Evolutionary conservation across 768 basidiomycete species (phyloP), one percentile per base, ranked within the genome.

Genomic region (Hebeloma cylindrosporum): DNA sequence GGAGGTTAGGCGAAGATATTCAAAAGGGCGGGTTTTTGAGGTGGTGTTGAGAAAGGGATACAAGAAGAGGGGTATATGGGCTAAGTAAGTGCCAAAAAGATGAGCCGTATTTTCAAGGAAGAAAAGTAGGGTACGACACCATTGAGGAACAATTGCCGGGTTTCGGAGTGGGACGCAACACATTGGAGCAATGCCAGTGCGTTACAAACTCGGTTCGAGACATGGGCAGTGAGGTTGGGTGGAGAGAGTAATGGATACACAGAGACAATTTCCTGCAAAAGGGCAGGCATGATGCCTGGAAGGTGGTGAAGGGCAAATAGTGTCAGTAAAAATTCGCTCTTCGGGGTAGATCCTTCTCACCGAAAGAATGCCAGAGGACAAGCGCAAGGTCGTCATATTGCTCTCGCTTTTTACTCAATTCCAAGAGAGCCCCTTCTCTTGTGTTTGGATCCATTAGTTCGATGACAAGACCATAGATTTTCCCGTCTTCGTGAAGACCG

Each of bases 41-140:
- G 93, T 99, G 5, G 95, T 99, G 67, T 99, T 99, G 57, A 99
- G 75, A 72, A 99, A 99, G 14, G 95, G 95, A 68, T 99, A 99
- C 57, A 99, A 76, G 72, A 99, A 98, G 49, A 99, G 80, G 29
- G 95, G 95, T 62, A 99, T 93, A 67, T 98, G 96, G 20, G 95
- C 95, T 92, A 56, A 79, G 79, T 49, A 80, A 75, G 62, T 86
- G 78, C 43, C 82, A 78, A 75, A 50, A 17, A 21, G 5, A 21
- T 52, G 9, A 50, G 47, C 27, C 20, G 28, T 43, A 22, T 21
- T 23, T 48, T 11, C 22, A 9, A 35, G 9, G 17, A 11, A 9
- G 43, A 27, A n/a, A n/a, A 11, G 18, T 28, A 7, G 6, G 25
- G 18, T 7, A 13, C 61, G 77, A 41, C 45, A 93, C 93, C 93